Conservation (phyloP, 306 rosid genomes). For the Vigna nakashimae region DNA sequence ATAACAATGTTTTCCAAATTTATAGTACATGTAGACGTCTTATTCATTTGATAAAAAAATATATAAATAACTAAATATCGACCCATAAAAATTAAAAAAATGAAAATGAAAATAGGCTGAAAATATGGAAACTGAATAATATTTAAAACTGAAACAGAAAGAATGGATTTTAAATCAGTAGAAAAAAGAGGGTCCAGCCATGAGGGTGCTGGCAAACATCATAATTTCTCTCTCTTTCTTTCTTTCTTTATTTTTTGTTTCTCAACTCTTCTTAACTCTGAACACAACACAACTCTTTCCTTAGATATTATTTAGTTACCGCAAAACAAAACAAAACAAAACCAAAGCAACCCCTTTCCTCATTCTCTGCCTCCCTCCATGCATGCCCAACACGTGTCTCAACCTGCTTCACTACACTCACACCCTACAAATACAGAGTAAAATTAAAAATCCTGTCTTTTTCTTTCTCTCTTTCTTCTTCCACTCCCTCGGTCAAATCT, state of each 20-base stretch:
- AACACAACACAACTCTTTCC: neutral
- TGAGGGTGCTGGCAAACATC: conserved; percentile 4
- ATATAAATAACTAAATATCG: no score
- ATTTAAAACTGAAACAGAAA: no score
- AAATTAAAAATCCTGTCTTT: neutral
- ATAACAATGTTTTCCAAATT: no score
- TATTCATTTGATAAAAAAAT: no score
- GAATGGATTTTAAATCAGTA: no score
- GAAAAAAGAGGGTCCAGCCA: neutral
- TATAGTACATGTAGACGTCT: no score
- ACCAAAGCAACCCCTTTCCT: neutral
- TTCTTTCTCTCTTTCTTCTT: neutral
- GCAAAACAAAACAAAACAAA: no score
- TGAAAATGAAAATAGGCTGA: no score
- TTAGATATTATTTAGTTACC: neutral
- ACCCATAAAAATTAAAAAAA: no score
- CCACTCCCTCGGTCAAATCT: conserved; percentile 14
- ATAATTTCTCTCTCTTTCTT: neutral
- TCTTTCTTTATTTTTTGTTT: neutral
- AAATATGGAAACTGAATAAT: no score
- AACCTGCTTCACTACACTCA: conserved; percentile 2
- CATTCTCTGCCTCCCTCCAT: conserved; percentile 17
- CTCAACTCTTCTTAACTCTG: neutral
- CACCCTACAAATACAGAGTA: neutral
- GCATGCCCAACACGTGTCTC: conserved; percentile 59